Evolutionary conservation across 441 rosid species (phyloP), one percentile per base, ranked within the genome.

Genomic region (Gossypium laxum): DNA sequence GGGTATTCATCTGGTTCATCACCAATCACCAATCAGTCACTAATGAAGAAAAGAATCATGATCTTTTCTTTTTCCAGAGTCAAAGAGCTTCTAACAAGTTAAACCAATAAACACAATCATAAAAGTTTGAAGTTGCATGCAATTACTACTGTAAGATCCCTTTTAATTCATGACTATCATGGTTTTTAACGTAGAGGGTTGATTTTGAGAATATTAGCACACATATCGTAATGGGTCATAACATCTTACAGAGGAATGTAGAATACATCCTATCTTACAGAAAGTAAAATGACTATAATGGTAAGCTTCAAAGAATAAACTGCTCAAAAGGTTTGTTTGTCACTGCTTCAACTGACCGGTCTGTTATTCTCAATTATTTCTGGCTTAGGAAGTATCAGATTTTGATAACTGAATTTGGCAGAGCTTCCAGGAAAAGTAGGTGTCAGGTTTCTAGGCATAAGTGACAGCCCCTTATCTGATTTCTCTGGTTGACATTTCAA

Each of bases 381-480:
- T 19, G 22, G 59, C 41, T 28, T 47, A 2, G 78, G 63, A 64
- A 56, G 69, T 19, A 61, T 74, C 58, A 12, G 41, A 24, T 43
- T 64, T 26, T 3, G 77, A 67, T 51, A 18, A 45, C 24, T 30
- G 76, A 61, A 48, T 51, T 73, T 48, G 3, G 54, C 38, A 41
- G 79, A 51, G 80, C 62, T 71, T 61, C 72, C 66, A 67, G 63
- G 74, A 28, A 51, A 50, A 69, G 64, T 0, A 21, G 63, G 51
- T 17, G 28, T 32, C 70, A 28, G 28, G 58, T 71, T 68, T 19
- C 62, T 24, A n/a, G 63, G 54, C 59, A 47, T 19, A 5, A 12
- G 5, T 34, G 80, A 47, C 47, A n/a, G 17, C 19, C 65, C 41
- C 54, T 51, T 68, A 67, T 22, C 60, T 26, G 57, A 48, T 26